Conservation (phyloP, 371 early-diverging fungal species). For the Lichtheimia hyalospora region DNA sequence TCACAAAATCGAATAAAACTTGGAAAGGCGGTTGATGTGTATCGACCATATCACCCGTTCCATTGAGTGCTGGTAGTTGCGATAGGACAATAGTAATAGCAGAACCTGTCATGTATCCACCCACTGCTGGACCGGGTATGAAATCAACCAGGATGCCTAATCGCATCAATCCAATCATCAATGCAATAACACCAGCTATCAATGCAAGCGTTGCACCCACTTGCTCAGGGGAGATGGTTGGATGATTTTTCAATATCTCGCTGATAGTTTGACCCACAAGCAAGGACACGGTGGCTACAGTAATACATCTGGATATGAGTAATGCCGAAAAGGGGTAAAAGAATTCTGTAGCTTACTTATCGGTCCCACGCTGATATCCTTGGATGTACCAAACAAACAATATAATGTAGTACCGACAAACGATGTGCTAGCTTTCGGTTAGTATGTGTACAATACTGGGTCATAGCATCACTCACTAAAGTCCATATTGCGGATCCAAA, state of each 20-base stretch:
- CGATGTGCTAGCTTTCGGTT: slow-evolving; percentile 19
- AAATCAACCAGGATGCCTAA: slow-evolving; percentile 85
- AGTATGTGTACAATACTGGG: not conserved
- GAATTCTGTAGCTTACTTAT: slow-evolving; percentile 37
- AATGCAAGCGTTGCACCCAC: slow-evolving; percentile 57
- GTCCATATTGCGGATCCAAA: slow-evolving; percentile 61
- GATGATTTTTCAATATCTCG: slow-evolving; percentile 21
- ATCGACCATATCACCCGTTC: slow-evolving; percentile 55
- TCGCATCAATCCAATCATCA: slow-evolving; percentile 69
- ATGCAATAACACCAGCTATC: slow-evolving; percentile 57
- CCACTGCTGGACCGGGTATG: slow-evolving; percentile 73
- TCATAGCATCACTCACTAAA: slow-evolving; percentile 55
- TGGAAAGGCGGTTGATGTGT: slow-evolving; percentile 56
- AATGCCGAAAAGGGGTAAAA: not conserved
- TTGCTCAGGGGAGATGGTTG: slow-evolving; percentile 33
- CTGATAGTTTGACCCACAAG: slow-evolving; percentile 67
- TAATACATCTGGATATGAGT: not conserved
- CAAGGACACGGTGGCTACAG: slow-evolving; percentile 77
- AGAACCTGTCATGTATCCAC: slow-evolving; percentile 75
- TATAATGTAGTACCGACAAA: slow-evolving; percentile 42
- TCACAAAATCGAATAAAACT: slow-evolving; percentile 49
- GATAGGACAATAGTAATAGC: slow-evolving; percentile 73
- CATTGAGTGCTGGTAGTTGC: slow-evolving; percentile 73
- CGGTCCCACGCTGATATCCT: slow-evolving; percentile 85
- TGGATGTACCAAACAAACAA: slow-evolving; percentile 77